Evolutionary conservation across 495 filamentous ascomycete species (phyloP).

Genomic region (Aspergillus nidulans): DNA sequence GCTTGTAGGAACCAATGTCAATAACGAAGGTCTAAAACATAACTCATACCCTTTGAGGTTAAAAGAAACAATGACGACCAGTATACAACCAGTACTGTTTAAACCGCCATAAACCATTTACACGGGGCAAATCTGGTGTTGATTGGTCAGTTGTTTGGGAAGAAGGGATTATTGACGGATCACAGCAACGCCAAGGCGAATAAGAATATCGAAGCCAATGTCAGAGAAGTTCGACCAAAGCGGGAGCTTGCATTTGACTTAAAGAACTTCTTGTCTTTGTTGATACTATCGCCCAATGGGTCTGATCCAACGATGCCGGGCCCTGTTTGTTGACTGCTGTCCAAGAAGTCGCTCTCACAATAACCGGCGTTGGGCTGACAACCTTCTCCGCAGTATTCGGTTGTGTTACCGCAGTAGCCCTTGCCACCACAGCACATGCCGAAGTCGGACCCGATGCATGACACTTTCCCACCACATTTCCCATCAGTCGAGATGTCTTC

Average conservation of each 20-base stretch:
- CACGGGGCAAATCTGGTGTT: neutral
- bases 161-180: neutral
- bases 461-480: constrained; percentile 46
- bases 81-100: neutral
- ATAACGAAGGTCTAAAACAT: constrained; percentile 2
- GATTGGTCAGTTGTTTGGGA: neutral
- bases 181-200: constrained; percentile 4
- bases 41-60: neutral
- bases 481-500: constrained; percentile 45
- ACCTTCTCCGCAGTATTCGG: constrained; percentile 45
- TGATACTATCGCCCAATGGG: neutral
- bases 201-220: constrained; percentile 9
- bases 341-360: constrained; percentile 27
- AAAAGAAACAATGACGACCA: neutral
- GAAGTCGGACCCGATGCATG: constrained; percentile 46
- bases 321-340: neutral
- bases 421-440: constrained; percentile 38
- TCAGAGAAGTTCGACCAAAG: neutral
- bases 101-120: neutral
- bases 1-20: neutral
- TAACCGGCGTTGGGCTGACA: constrained; percentile 48
- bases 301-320: neutral
- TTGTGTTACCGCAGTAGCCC: constrained; percentile 46
- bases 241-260: constrained; percentile 13
- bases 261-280: constrained; percentile 5